Evolutionary conservation across 371 early-diverging fungal species (phyloP), one percentile per base, ranked within the genome.

Genomic region (Apophysomyces ossiformis): DNA sequence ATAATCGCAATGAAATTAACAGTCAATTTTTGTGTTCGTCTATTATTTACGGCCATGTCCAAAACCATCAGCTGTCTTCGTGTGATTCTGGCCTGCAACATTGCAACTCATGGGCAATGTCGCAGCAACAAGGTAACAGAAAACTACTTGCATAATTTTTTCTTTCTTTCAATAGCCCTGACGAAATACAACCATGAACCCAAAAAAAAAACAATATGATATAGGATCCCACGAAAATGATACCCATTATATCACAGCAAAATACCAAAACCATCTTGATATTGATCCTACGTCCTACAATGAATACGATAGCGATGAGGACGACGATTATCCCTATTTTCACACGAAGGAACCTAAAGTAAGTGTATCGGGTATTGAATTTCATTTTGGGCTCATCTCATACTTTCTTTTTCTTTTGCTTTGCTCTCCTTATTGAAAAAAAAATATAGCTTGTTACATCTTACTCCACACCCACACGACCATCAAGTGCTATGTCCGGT

Each of bases 61-160:
- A 50, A n/a, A 21, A 50, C 16, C 54, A 21, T 7, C 8, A 69
- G 69, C 64, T 69, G 57, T 64, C 69, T 26, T 60, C 64, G 64
- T 60, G 69, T 63, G 63, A 60, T 60, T 63, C 69, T 16, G 37
- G 64, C 45, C 39, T 58, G 37, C 47, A 39, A 26, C 61, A 56
- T 54, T 35, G 37, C 44, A 21, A 57, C 39, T 41, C 57, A 47
- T 36, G 61, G 58, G 37, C 67, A 60, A 61, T 44, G 57, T 35
- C 44, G 56, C 44, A 58, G 45, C 47, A 37, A 54, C 66, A 60
- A 65, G 66, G 66, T 65, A 43, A 9, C 9, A 21, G 41, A 41
- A 41, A 41, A 41, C 8, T 35, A 62, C 7, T 37, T 54, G 45
- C 54, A 50, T 50, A 50, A 50, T 21, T 50, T 26, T 18, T 21